Conservation (phyloP, 2,329 filamentous ascomycete species). For the Claviceps lovelessii region DNA sequence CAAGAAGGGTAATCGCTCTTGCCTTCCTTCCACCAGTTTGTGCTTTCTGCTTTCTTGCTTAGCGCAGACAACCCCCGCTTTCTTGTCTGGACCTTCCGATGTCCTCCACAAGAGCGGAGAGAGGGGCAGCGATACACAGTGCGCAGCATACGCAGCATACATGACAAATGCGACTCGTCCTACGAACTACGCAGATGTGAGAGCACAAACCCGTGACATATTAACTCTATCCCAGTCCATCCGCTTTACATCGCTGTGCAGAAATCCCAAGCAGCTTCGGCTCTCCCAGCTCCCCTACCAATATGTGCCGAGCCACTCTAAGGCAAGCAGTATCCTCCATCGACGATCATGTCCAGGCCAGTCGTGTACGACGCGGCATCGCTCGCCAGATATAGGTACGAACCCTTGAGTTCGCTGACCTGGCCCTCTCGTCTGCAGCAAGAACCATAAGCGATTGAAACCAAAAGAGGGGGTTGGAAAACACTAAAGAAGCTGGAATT, state of each 20-base stretch:
- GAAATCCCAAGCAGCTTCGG: no score
- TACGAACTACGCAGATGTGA: no score
- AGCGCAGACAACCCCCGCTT: neutral
- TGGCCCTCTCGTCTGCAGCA: conserved; percentile 48
- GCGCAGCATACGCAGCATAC: no score
- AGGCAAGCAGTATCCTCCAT: conserved; percentile 54
- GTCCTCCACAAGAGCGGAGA: no score
- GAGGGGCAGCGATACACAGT: no score
- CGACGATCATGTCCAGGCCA: conserved; percentile 57
- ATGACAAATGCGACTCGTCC: no score
- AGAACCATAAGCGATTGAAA: neutral
- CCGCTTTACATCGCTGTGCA: no score
- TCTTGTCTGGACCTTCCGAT: neutral
- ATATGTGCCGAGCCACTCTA: conserved; percentile 14
- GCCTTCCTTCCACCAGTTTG: neutral
- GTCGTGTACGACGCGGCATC: conserved; percentile 77
- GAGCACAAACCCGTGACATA: no score
- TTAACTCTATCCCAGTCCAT: neutral
- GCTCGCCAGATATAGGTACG: conserved; percentile 66
- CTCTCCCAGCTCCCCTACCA: no score
- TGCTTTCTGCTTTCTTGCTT: neutral
- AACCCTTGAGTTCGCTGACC: conserved; percentile 64
- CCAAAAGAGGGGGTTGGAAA: no score
- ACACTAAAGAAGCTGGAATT: neutral
- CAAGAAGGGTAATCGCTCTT: neutral